Conservation (phyloP, 805 yeast species). For the Soucietia sequanensis region DNA sequence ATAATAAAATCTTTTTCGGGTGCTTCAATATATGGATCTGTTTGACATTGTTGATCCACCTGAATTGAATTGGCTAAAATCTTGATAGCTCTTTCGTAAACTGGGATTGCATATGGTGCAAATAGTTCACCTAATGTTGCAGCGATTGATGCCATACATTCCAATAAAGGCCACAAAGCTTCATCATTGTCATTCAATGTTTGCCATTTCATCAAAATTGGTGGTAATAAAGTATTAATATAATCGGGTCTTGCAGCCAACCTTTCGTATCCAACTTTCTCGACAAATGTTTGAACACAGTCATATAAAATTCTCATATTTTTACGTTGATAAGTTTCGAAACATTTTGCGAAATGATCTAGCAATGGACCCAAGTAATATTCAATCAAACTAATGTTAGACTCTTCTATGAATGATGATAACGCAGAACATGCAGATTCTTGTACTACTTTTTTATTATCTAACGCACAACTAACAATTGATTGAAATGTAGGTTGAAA, state of each 20-base stretch:
- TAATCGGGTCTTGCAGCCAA: slow-evolving; percentile 53
- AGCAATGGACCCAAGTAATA: slow-evolving; percentile 67
- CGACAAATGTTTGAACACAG: slow-evolving; percentile 86
- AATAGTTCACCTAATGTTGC: slow-evolving; percentile 81
- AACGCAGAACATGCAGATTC: slow-evolving; percentile 89
- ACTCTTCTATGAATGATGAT: slow-evolving; percentile 75
- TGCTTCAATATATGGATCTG: slow-evolving; percentile 64
- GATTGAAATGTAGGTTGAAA: slow-evolving; percentile 78
- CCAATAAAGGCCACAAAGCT: slow-evolving; percentile 88
- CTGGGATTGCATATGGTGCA: slow-evolving; percentile 86
- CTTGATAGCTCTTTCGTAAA: slow-evolving; percentile 72
- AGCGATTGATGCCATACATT: slow-evolving; percentile 90
- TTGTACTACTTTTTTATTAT: slow-evolving; percentile 89
- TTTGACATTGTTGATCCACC: slow-evolving; percentile 58
- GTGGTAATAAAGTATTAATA: slow-evolving; percentile 69
- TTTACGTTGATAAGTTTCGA: slow-evolving; percentile 74
- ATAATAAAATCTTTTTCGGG: slow-evolving; percentile 92
- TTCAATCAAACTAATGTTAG: slow-evolving; percentile 60
- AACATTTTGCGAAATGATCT: slow-evolving; percentile 69
- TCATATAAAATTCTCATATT: slow-evolving; percentile 83
- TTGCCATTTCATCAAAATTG: slow-evolving; percentile 81
- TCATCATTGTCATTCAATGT: slow-evolving; percentile 70
- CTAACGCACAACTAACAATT: slow-evolving; percentile 72
- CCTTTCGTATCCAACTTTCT: slow-evolving; percentile 61
- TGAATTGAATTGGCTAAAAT: slow-evolving; percentile 70